Conservation (phyloP, 192 early-diverging fungal species). For the Backusella westeae region DNA sequence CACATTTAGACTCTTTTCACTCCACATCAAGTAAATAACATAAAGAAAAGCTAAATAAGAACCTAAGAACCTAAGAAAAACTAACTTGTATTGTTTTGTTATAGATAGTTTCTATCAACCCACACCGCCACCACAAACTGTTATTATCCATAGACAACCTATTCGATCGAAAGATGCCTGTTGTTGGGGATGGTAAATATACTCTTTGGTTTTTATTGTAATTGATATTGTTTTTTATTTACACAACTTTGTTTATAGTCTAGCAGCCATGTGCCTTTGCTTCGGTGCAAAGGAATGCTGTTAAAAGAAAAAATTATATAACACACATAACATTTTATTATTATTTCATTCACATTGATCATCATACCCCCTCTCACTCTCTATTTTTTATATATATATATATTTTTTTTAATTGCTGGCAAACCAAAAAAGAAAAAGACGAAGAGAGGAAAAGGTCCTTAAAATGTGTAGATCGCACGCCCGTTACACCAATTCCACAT, state of each 20-base stretch:
- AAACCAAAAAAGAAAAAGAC: constrained; percentile 1
- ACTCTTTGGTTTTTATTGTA: neutral
- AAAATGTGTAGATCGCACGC: neutral
- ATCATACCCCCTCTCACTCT: neutral
- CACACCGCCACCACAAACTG: constrained; percentile 12
- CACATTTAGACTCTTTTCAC: neutral
- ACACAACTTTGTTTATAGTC: neutral
- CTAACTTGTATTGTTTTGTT: neutral
- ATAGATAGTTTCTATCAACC: constrained; percentile 9
- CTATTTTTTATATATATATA: neutral
- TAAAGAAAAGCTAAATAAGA: neutral
- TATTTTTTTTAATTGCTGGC: neutral
- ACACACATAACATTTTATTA: too few species aligned
- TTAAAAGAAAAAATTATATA: neutral
- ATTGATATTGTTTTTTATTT: neutral
- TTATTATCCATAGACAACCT: constrained; percentile 15
- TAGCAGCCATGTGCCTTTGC: constrained; percentile 14
- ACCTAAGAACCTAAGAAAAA: neutral
- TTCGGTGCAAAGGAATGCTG: constrained; percentile 23
- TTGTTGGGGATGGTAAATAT: constrained; percentile 21
- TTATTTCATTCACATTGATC: neutral
- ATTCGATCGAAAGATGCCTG: constrained; percentile 17
- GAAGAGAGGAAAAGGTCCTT: neutral
- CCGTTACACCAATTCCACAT: neutral
- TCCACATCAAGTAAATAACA: neutral